Evolutionary conservation across 169 alveolate species (phyloP), one percentile per base, ranked within the genome.

Genomic region (Neospora caninum): DNA sequence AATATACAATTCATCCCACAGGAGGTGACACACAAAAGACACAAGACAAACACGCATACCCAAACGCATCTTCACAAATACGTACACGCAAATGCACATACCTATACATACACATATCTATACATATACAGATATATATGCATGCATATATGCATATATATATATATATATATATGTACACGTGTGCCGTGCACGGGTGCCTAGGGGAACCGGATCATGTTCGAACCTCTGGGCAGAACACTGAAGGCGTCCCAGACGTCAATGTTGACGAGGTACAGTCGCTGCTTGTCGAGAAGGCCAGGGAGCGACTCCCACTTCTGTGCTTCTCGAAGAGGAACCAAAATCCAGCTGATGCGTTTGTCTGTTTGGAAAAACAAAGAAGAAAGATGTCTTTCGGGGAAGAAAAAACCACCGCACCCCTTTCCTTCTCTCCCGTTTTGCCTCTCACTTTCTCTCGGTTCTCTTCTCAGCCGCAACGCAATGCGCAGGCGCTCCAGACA

Each of bases 301-400:
- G 86, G 86, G 39, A 78, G 86, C 49, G 27, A 16, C 41, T 25
- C 86, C 86, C 86, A 78, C 45, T 78, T 78, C 86, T 78, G 86
- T 16, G 86, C 86, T 25, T 78, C 86, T 16, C 29, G 27, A 2
- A 78, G 86, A 13, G 86, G 86, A 20, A 78, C 27, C 49, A 78
- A n/a, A 6, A 78, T n/a, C 86, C 86, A 78, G 27, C n/a, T 78
- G 86, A 78, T 78, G 9, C 86, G 7, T n/a, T 20, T 29, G 45
- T 78, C 86, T 78, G 86, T n/a, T 16, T n/a, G 83, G 83, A 70
- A 70, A 70, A 16, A 53, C 64, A 53, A 18, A 53, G 27, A 53
- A n/a, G n/a, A n/a, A n/a, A n/a, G n/a, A n/a, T n/a, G n/a, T n/a
- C n/a, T n/a, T n/a, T n/a, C n/a, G n/a, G n/a, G n/a, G n/a, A n/a